Conservation (phyloP, 306 rosid species). For the Lablab purpureus region DNA sequence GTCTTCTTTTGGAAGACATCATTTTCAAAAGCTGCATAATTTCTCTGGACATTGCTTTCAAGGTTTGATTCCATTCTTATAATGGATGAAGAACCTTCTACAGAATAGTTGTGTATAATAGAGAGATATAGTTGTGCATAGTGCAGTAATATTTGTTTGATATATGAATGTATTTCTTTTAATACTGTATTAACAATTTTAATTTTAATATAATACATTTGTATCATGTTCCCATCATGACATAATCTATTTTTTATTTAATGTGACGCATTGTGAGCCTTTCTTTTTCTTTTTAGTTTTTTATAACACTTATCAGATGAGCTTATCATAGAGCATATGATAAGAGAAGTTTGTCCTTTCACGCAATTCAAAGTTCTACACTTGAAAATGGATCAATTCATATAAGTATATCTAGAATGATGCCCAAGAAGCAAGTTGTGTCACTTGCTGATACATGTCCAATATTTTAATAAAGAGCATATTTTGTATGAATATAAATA, state of each 20-base stretch:
- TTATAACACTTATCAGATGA: neutral
- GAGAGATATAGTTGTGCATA: no score
- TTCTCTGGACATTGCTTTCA: slow-evolving; percentile 30
- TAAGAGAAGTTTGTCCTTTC: slow-evolving; percentile 16
- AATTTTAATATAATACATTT: no score
- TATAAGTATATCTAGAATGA: neutral
- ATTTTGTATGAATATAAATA: no score
- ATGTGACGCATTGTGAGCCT: neutral
- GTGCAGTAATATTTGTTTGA: no score
- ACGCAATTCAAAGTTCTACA: neutral
- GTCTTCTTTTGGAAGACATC: slow-evolving; percentile 30
- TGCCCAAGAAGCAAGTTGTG: neutral
- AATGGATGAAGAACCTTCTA: no score
- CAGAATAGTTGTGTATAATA: no score
- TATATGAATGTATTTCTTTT: no score
- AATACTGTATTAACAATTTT: no score
- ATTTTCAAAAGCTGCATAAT: slow-evolving; percentile 46
- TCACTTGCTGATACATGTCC: neutral
- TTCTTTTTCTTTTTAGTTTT: neutral
- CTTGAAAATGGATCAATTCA: neutral
- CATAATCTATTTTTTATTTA: neutral
- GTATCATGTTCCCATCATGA: no score
- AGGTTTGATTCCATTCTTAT: no score
- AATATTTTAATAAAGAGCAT: no score
- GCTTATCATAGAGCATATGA: neutral